These are phyloP conservation scores for Dalbergia cultrata DNA, from an alignment of 306 rosid genomes.

Conservation along the genomic window DNA sequence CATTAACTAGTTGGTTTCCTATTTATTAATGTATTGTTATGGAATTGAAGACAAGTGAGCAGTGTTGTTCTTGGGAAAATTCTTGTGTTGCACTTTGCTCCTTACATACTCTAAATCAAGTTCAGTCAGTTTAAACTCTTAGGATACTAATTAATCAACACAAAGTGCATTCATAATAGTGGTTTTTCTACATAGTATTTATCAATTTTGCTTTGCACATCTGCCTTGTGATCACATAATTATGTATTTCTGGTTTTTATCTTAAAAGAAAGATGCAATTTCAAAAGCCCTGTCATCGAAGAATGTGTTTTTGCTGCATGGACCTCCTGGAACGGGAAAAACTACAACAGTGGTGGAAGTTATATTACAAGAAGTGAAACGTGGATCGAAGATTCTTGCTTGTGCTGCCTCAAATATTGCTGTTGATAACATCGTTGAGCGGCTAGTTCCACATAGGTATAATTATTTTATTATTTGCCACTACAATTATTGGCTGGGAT, in stretches of 20 bases:
- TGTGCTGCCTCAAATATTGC: constrained; percentile 99
- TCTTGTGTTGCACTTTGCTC: no score
- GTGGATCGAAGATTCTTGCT: constrained; percentile 94
- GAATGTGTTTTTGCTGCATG: constrained; percentile 89
- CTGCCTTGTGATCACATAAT: constrained; percentile 40
- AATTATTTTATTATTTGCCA: constrained; percentile 29
- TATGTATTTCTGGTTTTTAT: constrained; percentile 44
- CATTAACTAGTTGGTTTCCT: no score
- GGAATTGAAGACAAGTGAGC: no score
- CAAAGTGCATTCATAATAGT: constrained; percentile 1
- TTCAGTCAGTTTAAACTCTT: constrained; percentile 10
- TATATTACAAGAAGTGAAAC: constrained; percentile 94
- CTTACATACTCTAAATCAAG: constrained; percentile 8
- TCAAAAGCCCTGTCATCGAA: constrained; percentile 90
- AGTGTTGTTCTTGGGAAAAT: no score
- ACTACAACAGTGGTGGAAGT: constrained; percentile 98
- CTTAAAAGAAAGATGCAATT: constrained; percentile 82
- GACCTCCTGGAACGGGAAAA: constrained; percentile 99
- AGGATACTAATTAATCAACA: constrained; percentile 1
- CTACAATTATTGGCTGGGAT: constrained; percentile 12
- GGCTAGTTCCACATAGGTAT: constrained; percentile 87
- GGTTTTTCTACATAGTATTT: constrained; percentile 34
- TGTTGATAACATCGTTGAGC: constrained; percentile 98
- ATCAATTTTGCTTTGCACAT: constrained; percentile 35
- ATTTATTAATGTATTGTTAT: no score